A percentile compares a stretch with the other conserved stretches of the same genome.
Evolutionary conservation across 2,329 filamentous ascomycete genomes (phyloP).

Genomic region (Pseudophaeomoniella oleicola): DNA sequence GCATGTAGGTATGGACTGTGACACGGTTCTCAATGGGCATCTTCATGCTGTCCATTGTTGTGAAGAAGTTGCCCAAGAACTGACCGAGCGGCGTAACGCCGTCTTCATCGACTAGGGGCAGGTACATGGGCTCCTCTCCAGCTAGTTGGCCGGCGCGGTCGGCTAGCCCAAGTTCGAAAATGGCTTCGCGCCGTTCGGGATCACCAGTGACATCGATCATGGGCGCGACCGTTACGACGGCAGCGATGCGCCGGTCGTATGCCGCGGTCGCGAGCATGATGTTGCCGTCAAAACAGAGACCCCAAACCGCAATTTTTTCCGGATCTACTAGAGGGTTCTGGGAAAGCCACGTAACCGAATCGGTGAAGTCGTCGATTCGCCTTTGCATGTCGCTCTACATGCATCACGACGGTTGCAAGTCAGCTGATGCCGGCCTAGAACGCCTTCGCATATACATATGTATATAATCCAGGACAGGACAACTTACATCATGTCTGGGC

Average conservation of each 20-base stretch:
- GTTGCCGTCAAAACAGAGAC: constrained; percentile 17
- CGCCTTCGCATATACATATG: background rate
- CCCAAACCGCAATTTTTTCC: constrained; percentile 21
- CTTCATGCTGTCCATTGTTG: constrained; percentile 6
- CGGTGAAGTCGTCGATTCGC: background rate
- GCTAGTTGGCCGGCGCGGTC: constrained; percentile 23
- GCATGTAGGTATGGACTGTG: constrained; percentile 16
- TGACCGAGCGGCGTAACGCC: constrained; percentile 20
- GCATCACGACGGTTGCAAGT: background rate
- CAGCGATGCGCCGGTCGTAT: constrained; percentile 16
- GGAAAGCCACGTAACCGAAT: background rate
- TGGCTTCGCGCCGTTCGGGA: constrained; percentile 8
- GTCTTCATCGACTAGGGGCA: background rate
- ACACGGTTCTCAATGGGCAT: constrained; percentile 7
- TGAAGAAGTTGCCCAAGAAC: constrained; percentile 7
- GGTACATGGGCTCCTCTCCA: background rate
- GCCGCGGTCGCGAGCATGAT: constrained; percentile 16
- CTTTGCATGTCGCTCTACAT: background rate
- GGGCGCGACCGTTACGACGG: constrained; percentile 14
- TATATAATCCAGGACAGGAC: too few species aligned
- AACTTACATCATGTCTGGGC: background rate
- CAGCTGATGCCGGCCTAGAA: background rate
- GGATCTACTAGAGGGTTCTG: constrained; percentile 14
- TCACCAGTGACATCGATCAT: constrained; percentile 6
- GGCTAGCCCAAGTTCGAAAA: constrained; percentile 15